A percentile compares a stretch with the other conserved stretches of the same genome.
phyloP scores from a whole-genome alignment of 108 stramenopile genomes.

The Cyclotella sp. region DNA sequence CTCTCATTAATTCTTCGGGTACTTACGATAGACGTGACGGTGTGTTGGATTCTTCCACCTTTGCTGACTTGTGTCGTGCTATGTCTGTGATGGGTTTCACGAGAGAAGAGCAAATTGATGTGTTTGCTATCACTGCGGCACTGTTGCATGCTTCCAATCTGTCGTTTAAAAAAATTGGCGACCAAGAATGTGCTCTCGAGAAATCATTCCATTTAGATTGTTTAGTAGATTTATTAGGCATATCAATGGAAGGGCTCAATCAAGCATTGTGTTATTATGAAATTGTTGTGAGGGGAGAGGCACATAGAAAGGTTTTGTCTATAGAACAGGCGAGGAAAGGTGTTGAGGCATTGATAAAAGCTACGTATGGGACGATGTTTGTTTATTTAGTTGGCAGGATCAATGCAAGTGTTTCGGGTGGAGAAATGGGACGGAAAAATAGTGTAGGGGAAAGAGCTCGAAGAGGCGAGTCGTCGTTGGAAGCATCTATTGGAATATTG shows the following conservation, averaged over 20 bases:
- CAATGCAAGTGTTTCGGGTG: slow-evolving; percentile 79
- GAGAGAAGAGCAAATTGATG: slow-evolving; percentile 57
- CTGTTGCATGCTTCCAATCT: slow-evolving; percentile 92
- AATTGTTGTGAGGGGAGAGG: slow-evolving; percentile 49
- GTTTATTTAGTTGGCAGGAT: slow-evolving; percentile 59
- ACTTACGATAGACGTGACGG: slow-evolving; percentile 89
- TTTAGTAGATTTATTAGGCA: slow-evolving; percentile 47
- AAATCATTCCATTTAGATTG: slow-evolving; percentile 60
- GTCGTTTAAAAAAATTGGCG: slow-evolving; percentile 55
- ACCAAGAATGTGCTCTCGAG: slow-evolving; percentile 63
- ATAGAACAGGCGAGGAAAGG: slow-evolving; percentile 67
- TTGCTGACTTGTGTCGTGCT: slow-evolving; percentile 59
- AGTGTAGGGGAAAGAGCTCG: neutral
- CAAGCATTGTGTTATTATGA: slow-evolving; percentile 53
- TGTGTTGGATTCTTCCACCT: slow-evolving; percentile 79
- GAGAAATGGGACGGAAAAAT: neutral
- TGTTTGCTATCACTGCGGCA: slow-evolving; percentile 74
- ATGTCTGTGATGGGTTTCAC: slow-evolving; percentile 73
- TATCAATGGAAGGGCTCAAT: slow-evolving; percentile 46
- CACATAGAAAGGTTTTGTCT: slow-evolving; percentile 36
- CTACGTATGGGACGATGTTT: slow-evolving; percentile 76
- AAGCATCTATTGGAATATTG: slow-evolving; percentile 71
- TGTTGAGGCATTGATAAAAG: slow-evolving; percentile 83
- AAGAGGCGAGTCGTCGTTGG: neutral
- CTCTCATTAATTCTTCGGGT: slow-evolving; percentile 66